Percentiles rank a stretch among this genome's conserved stretches.
Conservation (phyloP, 1,139 yeast genomes). For the Candida buenavistaensis region DNA sequence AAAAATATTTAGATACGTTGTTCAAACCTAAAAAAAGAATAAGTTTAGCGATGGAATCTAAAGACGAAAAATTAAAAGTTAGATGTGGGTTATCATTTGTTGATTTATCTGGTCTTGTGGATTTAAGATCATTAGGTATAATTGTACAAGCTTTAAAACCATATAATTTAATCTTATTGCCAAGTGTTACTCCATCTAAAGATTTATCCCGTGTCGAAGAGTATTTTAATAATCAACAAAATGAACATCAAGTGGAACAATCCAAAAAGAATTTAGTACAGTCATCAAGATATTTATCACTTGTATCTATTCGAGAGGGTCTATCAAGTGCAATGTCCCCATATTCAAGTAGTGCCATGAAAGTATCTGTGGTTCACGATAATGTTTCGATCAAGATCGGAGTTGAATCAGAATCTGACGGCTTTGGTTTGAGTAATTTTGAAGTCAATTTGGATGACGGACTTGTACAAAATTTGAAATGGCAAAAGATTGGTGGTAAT, state of each 20-base stretch:
- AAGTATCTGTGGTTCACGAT: slow-evolving; percentile 31
- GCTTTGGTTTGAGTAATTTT: slow-evolving; percentile 55
- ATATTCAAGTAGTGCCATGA: slow-evolving; percentile 25
- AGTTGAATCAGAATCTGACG: slow-evolving; percentile 33
- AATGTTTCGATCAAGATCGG: slow-evolving; percentile 55
- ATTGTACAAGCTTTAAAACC: slow-evolving; percentile 83
- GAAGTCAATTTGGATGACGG: slow-evolving; percentile 72
- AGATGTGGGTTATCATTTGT: slow-evolving; percentile 76
- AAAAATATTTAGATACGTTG: slow-evolving; percentile 56
- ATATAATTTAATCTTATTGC: slow-evolving; percentile 60
- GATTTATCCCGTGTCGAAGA: slow-evolving; percentile 30
- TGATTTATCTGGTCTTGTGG: slow-evolving; percentile 85
- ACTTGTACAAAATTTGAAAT: slow-evolving; percentile 60
- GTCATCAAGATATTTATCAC: slow-evolving; percentile 34
- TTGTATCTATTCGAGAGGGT: slow-evolving; percentile 35
- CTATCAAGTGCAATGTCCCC: slow-evolving; percentile 21
- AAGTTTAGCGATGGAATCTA: slow-evolving; percentile 18
- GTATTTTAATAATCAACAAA: slow-evolving; percentile 35
- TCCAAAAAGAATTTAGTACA: slow-evolving; percentile 23
- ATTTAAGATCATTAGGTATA: slow-evolving; percentile 75
- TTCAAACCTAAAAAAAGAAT: slow-evolving; percentile 55
- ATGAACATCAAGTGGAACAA: slow-evolving; percentile 25
- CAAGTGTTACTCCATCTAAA: slow-evolving; percentile 40
- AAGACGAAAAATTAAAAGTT: slow-evolving; percentile 42
- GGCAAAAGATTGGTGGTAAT: slow-evolving; percentile 86